Percentiles rank a stretch among this genome's conserved stretches.
Conservation (phyloP, 306 rosid genomes). For the Gastrolobium villosum region DNA sequence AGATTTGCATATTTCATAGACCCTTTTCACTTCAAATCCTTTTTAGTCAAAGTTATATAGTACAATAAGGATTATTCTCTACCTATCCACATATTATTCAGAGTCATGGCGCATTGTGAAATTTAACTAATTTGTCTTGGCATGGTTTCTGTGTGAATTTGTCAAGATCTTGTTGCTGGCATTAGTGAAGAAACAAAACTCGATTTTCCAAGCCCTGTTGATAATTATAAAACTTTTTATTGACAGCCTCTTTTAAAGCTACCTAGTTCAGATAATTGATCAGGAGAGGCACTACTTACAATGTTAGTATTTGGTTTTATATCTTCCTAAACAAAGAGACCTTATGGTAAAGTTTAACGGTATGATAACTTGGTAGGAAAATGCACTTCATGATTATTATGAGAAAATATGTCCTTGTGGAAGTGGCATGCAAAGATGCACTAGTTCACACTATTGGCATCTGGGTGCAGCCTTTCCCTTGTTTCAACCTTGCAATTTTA, state of each 20-base stretch:
- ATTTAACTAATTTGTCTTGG: conserved; percentile 1
- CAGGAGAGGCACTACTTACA: not conserved
- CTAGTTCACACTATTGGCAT: not conserved
- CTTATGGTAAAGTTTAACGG: not conserved
- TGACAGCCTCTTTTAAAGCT: not conserved
- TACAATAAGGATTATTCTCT: not conserved
- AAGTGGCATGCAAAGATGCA: not conserved
- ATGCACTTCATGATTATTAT: not conserved
- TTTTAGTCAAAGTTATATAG: not conserved
- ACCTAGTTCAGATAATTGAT: not conserved
- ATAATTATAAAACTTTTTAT: not conserved
- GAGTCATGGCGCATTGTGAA: not conserved
- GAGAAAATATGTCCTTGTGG: not conserved
- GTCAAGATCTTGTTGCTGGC: not conserved
- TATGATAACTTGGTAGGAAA: not conserved
- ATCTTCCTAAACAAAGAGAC: not conserved
- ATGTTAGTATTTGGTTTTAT: not conserved
- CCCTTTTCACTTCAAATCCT: not conserved
- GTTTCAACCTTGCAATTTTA: not conserved
- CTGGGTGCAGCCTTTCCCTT: not conserved
- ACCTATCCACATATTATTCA: not conserved
- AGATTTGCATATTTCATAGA: not conserved
- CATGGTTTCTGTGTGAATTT: not conserved
- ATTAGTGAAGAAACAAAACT: not conserved
- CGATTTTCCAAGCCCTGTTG: not conserved